Evolutionary conservation across 805 yeast species (phyloP).

Genomic region (Saturnispora serradocipensis): DNA sequence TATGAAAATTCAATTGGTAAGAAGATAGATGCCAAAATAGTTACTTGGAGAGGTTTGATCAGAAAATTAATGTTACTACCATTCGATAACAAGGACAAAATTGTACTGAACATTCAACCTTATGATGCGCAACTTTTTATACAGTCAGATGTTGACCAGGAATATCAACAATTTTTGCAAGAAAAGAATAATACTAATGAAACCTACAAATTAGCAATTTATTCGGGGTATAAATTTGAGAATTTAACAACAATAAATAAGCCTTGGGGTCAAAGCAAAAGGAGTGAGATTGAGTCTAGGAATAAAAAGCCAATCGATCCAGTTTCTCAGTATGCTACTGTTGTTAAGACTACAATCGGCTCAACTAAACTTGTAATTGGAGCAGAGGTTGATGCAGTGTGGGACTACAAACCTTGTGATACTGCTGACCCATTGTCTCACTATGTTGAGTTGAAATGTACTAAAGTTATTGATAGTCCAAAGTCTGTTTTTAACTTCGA

Average conservation of each 20-base stretch:
- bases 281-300: constrained; percentile 63
- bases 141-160: constrained; percentile 31
- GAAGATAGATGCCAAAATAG: constrained; percentile 53
- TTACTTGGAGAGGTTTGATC: constrained; percentile 83
- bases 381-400: constrained; percentile 89
- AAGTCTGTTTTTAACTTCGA: constrained; percentile 61
- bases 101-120: constrained; percentile 53
- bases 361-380: constrained; percentile 57
- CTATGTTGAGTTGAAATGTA: constrained; percentile 80
- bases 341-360: constrained; percentile 84
- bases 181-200: constrained; percentile 27
- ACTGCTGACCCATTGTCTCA: constrained; percentile 47
- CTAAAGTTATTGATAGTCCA: constrained; percentile 44
- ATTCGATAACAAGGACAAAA: constrained; percentile 43
- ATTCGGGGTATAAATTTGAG: constrained; percentile 82
- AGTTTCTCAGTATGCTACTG: constrained; percentile 67
- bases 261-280: constrained; percentile 63
- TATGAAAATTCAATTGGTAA: constrained; percentile 42
- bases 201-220: constrained; percentile 35
- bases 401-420: constrained; percentile 59
- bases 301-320: constrained; percentile 51
- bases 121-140: constrained; percentile 73
- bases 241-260: constrained; percentile 60
- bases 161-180: constrained; percentile 24
- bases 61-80: constrained; percentile 64